Conservation (phyloP, 805 yeast species). For the Pichia californica region DNA sequence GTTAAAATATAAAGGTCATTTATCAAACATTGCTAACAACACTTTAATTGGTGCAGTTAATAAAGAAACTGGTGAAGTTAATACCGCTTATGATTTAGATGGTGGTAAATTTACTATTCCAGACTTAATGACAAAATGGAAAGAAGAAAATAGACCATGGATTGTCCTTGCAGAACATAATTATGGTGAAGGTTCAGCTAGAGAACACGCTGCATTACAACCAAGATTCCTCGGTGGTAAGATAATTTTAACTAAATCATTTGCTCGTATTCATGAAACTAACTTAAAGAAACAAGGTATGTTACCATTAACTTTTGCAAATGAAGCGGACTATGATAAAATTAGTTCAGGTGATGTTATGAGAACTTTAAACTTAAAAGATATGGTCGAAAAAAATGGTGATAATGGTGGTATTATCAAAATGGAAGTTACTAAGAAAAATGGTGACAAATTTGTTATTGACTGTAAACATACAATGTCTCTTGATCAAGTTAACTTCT, state of each 20-base stretch:
- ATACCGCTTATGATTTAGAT: conserved; percentile 80
- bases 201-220: conserved; percentile 97
- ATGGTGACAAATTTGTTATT: conserved; percentile 65
- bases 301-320: conserved; percentile 88
- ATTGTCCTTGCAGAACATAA: conserved; percentile 94
- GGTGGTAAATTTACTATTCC: conserved; percentile 79
- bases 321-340: conserved; percentile 83
- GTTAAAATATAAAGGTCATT: conserved; percentile 97
- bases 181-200: conserved; percentile 98
- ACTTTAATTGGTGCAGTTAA: conserved; percentile 96
- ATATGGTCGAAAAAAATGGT: conserved; percentile 75
- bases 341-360: conserved; percentile 71
- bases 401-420: conserved; percentile 78
- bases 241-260: conserved; percentile 83
- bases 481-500: conserved; percentile 89
- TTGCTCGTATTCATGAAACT: conserved; percentile 98
- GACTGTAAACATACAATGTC: conserved; percentile 94
- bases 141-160: conserved; percentile 80
- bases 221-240: conserved; percentile 93
- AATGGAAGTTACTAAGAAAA: conserved; percentile 64
- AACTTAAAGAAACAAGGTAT: conserved; percentile 97
- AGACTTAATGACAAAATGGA: conserved; percentile 96
- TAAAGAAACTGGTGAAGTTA: conserved; percentile 94
- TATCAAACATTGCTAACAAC: conserved; percentile 91
- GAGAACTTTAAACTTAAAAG: conserved; percentile 66